Base-by-base conservation (phyloP, 2,329 filamentous ascomycete species). In the Penicillium oxalicum region DNA sequence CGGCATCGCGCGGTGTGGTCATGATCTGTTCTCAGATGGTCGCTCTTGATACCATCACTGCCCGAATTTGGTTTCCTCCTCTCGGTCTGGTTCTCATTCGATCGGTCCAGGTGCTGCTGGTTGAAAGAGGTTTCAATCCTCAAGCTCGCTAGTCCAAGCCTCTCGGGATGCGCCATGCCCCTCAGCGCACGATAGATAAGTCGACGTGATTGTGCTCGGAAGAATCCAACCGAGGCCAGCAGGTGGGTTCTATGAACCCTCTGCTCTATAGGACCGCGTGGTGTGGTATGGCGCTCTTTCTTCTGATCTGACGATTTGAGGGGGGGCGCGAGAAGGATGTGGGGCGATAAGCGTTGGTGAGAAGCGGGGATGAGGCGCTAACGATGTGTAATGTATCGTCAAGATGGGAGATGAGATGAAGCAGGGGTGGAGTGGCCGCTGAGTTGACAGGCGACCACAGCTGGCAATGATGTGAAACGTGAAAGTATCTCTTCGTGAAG, bases 161-260 rank as follows among this genome's bases (percentile, higher is more conserved):
- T 65, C 57, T 66, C 68, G 49, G 58, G 54, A 51, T 67, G 59
- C 50, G 68, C 69, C 69, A 71, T 71, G 62, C 64, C 62, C 65
- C 58, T 59, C 56, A 61, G 58, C 59, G 53, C 50, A 53, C 3
- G n/a, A 24, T n/a, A 39, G 48, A 45, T 49, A 44, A 44, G 44
- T 49, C 46, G 46, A 43, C 41, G 45, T 51, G 46, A 50, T 56
- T 48, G 50, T 50, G 50, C 34, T 48, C 44, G 41, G 44, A 42
- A 49, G 49, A 18, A 18, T 49, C 51, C 35, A 18, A 48, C 5
- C 35, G 25, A 53, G 51, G 51, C 45, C 52, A 42, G 51, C 52
- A 56, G 55, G 52, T 46, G 54, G 53, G 53, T 50, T 61, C 40
- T 53, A 50, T 29, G 55, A 58, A 56, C 55, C 52, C 53, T 43